Evolutionary conservation across 1,284 basidiomycete genomes (phyloP), one percentile per base, ranked within the genome.

Genomic region (Rhizopogon parksii): DNA sequence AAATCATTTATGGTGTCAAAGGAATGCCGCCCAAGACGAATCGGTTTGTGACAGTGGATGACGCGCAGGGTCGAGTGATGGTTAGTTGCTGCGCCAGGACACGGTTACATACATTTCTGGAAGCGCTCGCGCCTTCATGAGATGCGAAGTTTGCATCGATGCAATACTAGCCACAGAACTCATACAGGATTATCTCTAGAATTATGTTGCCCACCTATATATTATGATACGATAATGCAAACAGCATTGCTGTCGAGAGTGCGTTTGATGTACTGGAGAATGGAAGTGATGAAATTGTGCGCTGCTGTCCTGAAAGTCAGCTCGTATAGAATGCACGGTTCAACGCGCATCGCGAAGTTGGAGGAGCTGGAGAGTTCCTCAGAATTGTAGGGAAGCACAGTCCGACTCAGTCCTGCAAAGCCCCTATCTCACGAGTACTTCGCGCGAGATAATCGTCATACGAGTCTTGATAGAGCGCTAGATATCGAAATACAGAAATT

Each of bases 141-240:
- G 91, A 91, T 91, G 55, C 53, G 85, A 72, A 15, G 8, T 51
- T 21, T 12, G 11, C 2, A 32, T 32, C 12, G 21, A 37, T 40
- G 86, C 91, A 2, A 68, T 97, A 3, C 71, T 96, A 21, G 86
- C 83, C 36, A 19, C 19, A 19, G 73, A 78, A 2, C 72, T 91
- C 1, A 77, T 93, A 30, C 80, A 87, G 6, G 80, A 88, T 54
- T 97, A 94, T 68, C 73, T 97, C 17, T 73, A 96, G 63, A 98
- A 98, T 66, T 98, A 96, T 69, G 93, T 93, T 0, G 19, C 19
- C 19, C 19, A 19, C 78, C 94, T 45, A 91, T 95, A 91, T 70
- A 95, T 91, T 1, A 95, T 19, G 19, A 19, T 19, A 82, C 85
- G 19, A 51, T 19, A 79, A 83, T 56, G 76, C 85, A 14, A 91